Percentiles rank a stretch among this genome's conserved stretches.
These are phyloP conservation scores for Didymella pomorum DNA, from an alignment of 2,329 filamentous ascomycete species.

Conservation along the genomic window DNA sequence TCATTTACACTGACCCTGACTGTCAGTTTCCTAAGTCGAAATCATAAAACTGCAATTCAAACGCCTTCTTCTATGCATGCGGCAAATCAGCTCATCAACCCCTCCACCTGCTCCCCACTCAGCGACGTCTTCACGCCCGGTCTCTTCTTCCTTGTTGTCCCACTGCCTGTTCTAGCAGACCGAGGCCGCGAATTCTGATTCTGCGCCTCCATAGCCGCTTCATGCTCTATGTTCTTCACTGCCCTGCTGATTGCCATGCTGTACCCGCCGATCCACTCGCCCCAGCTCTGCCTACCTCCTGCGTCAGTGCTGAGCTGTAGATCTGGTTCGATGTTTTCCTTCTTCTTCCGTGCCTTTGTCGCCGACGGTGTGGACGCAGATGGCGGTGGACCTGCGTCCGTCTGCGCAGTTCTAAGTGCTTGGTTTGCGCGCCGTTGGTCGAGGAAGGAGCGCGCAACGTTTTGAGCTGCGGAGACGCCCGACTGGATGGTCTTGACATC, in stretches of 20 bases:
- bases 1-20: not conserved
- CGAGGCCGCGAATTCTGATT: not conserved
- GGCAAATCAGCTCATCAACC: conserved; percentile 32
- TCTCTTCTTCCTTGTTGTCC: conserved; percentile 25
- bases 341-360: not conserved
- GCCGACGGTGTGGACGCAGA: not conserved
- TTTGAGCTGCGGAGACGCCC: conserved; percentile 46
- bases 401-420: conserved; percentile 17
- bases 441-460: conserved; percentile 44
- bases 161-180: not conserved
- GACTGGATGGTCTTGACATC: conserved; percentile 48
- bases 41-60: not conserved
- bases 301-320: not conserved
- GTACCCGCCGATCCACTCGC: conserved; percentile 51
- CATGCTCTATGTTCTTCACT: conserved; percentile 49
- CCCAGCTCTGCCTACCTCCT: conserved; percentile 41
- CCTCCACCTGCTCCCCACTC: conserved; percentile 39
- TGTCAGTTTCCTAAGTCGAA: not conserved
- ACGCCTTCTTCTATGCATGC: not conserved
- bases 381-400: not conserved
- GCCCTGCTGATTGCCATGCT: conserved; percentile 47
- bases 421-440: conserved; percentile 37
- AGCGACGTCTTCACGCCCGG: conserved; percentile 31
- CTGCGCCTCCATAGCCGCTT: conserved; percentile 44
- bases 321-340: not conserved